Evolutionary conservation across 2,329 filamentous ascomycete species (phyloP).

Genomic region (Sphaerulina musiva): DNA sequence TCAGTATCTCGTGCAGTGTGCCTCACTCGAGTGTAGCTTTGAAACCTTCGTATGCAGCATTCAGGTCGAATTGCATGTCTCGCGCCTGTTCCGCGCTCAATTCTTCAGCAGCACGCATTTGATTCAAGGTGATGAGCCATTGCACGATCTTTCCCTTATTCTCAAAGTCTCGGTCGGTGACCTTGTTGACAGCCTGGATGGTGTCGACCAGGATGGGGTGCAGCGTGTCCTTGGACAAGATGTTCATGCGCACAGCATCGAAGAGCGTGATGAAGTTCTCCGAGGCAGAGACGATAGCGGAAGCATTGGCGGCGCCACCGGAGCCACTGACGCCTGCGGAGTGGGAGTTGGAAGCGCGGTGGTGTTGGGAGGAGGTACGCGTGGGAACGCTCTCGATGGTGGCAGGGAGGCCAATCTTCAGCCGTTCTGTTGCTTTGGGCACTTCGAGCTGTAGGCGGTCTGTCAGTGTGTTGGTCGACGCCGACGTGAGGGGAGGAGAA

Average conservation of each 20-base stretch:
- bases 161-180: slow-evolving; percentile 91
- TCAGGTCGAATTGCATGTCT: slow-evolving; percentile 87
- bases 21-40: slow-evolving; percentile 60
- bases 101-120: slow-evolving; percentile 94
- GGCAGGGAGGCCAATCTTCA: slow-evolving; percentile 86
- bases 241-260: slow-evolving; percentile 84
- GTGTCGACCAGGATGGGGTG: slow-evolving; percentile 91
- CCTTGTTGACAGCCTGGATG: slow-evolving; percentile 94
- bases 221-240: slow-evolving; percentile 91
- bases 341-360: slow-evolving; percentile 17
- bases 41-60: slow-evolving; percentile 89
- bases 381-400: slow-evolving; percentile 61
- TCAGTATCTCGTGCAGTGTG: background rate
- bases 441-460: slow-evolving; percentile 66
- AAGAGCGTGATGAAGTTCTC: slow-evolving; percentile 99
- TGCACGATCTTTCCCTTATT: slow-evolving; percentile 95
- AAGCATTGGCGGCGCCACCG: slow-evolving; percentile 26
- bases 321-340: slow-evolving; percentile 16
- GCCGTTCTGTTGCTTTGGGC: slow-evolving; percentile 83
- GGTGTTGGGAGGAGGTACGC: slow-evolving; percentile 15
- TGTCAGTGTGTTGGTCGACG: slow-evolving; percentile 5
- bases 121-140: slow-evolving; percentile 94
- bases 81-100: slow-evolving; percentile 78
- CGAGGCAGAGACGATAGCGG: slow-evolving; percentile 75
- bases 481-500: background rate